A percentile compares a stretch with the other conserved stretches of the same genome.
Evolutionary conservation across 129 eudicot genomes (phyloP).

Genomic region (Kitagawia praeruptora): DNA sequence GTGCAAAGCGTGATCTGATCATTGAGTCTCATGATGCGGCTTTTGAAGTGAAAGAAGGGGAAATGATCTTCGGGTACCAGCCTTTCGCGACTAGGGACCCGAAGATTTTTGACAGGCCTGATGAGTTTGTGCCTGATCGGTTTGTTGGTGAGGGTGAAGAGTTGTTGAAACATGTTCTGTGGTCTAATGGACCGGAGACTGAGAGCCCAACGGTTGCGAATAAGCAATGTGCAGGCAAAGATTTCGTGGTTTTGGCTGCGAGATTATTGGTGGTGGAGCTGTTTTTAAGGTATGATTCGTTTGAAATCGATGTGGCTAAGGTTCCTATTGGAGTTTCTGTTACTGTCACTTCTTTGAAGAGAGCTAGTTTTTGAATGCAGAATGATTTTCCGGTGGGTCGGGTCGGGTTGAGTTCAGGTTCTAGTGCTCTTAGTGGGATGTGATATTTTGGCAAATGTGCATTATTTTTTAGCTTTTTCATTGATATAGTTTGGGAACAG

Average conservation of each 20-base stretch:
- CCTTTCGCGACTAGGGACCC: constrained; percentile 91
- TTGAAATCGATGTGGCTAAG: constrained; percentile 60
- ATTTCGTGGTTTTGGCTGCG: constrained; percentile 67
- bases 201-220: constrained; percentile 47
- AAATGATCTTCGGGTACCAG: constrained; percentile 72
- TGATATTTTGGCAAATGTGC: not conserved
- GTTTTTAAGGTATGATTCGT: constrained; percentile 76
- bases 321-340: constrained; percentile 63
- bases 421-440: not conserved
- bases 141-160: constrained; percentile 70
- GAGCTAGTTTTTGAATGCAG: constrained; percentile 41
- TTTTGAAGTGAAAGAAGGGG: constrained; percentile 74
- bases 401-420: not conserved
- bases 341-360: constrained; percentile 61
- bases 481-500: not conserved
- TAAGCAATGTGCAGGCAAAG: constrained; percentile 94
- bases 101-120: constrained; percentile 59
- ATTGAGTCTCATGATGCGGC: constrained; percentile 79
- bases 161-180: constrained; percentile 57
- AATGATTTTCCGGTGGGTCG: not conserved
- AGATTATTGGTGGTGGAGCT: constrained; percentile 66
- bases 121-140: constrained; percentile 79
- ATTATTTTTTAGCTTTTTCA: constrained; percentile 2
- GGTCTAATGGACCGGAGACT: constrained; percentile 90
- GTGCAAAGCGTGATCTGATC: constrained; percentile 50